phyloP scores from a whole-genome alignment of 805 yeast genomes.

The Yamadazyma kitorensis region DNA sequence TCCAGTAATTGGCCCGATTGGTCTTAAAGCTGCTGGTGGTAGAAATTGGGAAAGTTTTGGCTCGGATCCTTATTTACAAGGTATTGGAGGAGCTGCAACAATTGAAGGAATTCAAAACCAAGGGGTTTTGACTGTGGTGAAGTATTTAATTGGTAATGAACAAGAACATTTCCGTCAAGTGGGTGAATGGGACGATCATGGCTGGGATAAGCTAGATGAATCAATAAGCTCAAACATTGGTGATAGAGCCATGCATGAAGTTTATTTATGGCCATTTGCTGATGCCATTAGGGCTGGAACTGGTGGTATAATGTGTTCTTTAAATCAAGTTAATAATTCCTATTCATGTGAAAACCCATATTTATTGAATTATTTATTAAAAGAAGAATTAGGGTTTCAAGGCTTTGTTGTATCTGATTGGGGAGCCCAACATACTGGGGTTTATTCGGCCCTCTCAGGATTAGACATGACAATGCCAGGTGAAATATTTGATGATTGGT shows the following conservation, averaged over 20 bases:
- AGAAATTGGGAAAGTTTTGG: conserved; percentile 66
- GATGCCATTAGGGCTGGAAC: conserved; percentile 59
- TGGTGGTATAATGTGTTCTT: conserved; percentile 62
- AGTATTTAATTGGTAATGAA: conserved; percentile 59
- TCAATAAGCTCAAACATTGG: conserved; percentile 55
- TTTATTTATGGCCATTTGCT: conserved; percentile 66
- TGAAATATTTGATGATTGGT: conserved; percentile 51
- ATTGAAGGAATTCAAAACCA: conserved; percentile 56
- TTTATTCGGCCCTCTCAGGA: conserved; percentile 55
- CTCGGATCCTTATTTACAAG: conserved; percentile 60
- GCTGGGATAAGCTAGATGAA: conserved; percentile 40
- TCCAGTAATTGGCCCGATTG: conserved; percentile 60
- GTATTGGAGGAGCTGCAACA: conserved; percentile 50
- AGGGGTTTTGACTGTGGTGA: conserved; percentile 56
- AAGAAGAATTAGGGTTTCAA: conserved; percentile 63
- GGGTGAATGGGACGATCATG: conserved; percentile 47
- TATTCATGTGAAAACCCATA: conserved; percentile 60
- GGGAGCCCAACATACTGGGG: conserved; percentile 64
- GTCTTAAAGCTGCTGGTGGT: conserved; percentile 61
- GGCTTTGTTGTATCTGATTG: conserved; percentile 68
- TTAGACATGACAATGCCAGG: conserved; percentile 69
- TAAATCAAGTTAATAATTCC: conserved; percentile 54
- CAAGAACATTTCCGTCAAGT: conserved; percentile 59
- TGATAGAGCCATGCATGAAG: conserved; percentile 60
- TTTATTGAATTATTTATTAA: conserved; percentile 51